Evolutionary conservation across 176 grass and related monocot genomes (phyloP).

Genomic region (Themeda triandra): DNA sequence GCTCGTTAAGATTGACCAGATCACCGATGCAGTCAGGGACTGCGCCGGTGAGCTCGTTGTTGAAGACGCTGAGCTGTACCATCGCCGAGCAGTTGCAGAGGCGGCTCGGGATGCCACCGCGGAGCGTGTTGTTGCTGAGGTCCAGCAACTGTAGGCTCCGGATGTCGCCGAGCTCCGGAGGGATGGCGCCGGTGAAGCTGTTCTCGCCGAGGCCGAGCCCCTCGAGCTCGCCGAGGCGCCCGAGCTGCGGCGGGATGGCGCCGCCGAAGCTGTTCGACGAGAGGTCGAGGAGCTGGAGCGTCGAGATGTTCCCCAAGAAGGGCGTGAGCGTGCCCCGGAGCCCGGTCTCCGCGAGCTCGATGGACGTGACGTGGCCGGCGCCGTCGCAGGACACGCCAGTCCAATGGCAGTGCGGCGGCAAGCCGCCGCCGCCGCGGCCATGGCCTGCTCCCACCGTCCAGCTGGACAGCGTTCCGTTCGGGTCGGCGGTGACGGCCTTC

Average conservation of each 20-base stretch:
- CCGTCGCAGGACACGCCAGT: slow-evolving; percentile 61
- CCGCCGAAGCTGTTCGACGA: slow-evolving; percentile 51
- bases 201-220: slow-evolving; percentile 37
- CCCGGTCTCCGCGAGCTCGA: slow-evolving; percentile 34
- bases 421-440: neutral
- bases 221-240: slow-evolving; percentile 38
- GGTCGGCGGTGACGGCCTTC: slow-evolving; percentile 52
- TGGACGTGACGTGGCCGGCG: slow-evolving; percentile 46
- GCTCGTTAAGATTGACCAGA: slow-evolving; percentile 23
- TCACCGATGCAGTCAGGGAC: slow-evolving; percentile 68
- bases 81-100: slow-evolving; percentile 74
- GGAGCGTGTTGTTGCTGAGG: slow-evolving; percentile 50
- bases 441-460: slow-evolving; percentile 33
- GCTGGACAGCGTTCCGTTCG: slow-evolving; percentile 40
- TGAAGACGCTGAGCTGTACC: slow-evolving; percentile 3
- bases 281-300: slow-evolving; percentile 71
- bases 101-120: slow-evolving; percentile 47
- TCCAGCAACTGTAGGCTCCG: slow-evolving; percentile 32
- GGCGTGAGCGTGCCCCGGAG: slow-evolving; percentile 68
- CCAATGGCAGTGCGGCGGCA: slow-evolving; percentile 65
- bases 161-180: slow-evolving; percentile 55
- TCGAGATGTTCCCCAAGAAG: slow-evolving; percentile 78
- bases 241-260: slow-evolving; percentile 53
- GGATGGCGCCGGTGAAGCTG: slow-evolving; percentile 53
- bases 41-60: slow-evolving; percentile 60